These are phyloP conservation scores for Sarcodon aspratus DNA, from an alignment of 768 basidiomycete genomes.

Conservation along the genomic window DNA sequence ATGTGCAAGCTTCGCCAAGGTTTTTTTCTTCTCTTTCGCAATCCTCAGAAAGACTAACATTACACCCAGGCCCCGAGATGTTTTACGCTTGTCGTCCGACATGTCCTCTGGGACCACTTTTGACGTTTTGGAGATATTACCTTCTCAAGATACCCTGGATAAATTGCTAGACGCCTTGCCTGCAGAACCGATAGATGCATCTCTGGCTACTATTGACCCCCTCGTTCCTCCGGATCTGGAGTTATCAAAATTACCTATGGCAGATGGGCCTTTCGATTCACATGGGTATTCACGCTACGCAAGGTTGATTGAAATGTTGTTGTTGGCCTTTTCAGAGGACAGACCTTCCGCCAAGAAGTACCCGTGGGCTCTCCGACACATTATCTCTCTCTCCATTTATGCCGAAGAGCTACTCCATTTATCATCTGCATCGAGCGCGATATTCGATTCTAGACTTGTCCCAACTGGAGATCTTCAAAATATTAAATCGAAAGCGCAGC, in stretches of 20 bases:
- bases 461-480: constrained; percentile 23
- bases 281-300: constrained; percentile 54
- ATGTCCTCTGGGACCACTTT: constrained; percentile 25
- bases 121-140: constrained; percentile 40
- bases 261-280: constrained; percentile 23
- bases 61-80: no score
- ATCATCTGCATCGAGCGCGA: constrained; percentile 32
- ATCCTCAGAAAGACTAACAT: constrained; percentile 7
- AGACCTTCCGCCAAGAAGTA: constrained; percentile 48
- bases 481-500: constrained; percentile 35
- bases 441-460: constrained; percentile 29
- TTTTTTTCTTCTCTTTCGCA: constrained; percentile 10
- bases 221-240: constrained; percentile 36
- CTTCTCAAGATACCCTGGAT: constrained; percentile 33
- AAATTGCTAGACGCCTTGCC: constrained; percentile 30
- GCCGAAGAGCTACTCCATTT: constrained; percentile 50
- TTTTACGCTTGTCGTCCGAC: constrained; percentile 5
- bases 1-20: constrained; percentile 21
- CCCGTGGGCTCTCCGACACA: constrained; percentile 59
- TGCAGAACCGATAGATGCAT: constrained; percentile 34
- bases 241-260: constrained; percentile 6
- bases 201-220: constrained; percentile 48
- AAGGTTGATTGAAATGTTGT: constrained; percentile 43
- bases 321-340: constrained; percentile 44
- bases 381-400: constrained; percentile 50